Evolutionary conservation across 1,284 basidiomycete genomes (phyloP).

Genomic region (Tetrapyrgos nigripes): DNA sequence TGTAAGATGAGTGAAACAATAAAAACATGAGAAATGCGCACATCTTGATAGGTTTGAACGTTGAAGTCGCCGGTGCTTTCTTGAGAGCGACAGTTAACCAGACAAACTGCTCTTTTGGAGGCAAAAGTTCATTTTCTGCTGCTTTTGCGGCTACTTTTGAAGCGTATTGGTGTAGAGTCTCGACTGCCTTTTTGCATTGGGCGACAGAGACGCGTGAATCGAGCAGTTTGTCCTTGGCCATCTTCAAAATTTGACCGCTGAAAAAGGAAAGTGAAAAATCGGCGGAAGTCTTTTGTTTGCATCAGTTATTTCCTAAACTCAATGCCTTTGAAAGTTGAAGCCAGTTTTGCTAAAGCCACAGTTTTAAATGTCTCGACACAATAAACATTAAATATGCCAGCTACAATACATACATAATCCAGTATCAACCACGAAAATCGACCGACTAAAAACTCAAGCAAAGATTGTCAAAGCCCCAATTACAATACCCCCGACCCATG

Average conservation of each 20-base stretch:
- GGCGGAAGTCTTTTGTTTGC: neutral
- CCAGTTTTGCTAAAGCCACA: neutral
- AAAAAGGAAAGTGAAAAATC: slow-evolving; percentile 3
- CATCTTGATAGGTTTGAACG: slow-evolving; percentile 87
- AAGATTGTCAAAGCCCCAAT: no score
- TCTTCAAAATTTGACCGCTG: slow-evolving; percentile 21
- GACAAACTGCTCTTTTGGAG: slow-evolving; percentile 80
- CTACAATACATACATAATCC: no score
- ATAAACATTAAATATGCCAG: no score
- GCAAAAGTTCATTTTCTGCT: slow-evolving; percentile 80
- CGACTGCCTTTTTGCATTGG: slow-evolving; percentile 83
- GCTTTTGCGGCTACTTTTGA: slow-evolving; percentile 66
- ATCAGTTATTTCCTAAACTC: no score
- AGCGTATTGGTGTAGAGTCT: slow-evolving; percentile 77
- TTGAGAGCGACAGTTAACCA: slow-evolving; percentile 90
- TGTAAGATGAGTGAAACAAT: slow-evolving; percentile 8
- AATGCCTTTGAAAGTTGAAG: neutral
- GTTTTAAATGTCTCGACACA: no score
- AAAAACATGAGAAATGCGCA: slow-evolving; percentile 42
- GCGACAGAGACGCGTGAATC: slow-evolving; percentile 70
- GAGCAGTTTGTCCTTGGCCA: slow-evolving; percentile 61
- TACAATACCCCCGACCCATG: no score
- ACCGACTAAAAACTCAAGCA: no score
- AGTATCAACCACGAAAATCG: no score
- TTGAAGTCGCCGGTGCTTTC: slow-evolving; percentile 76